A percentile compares a stretch with the other conserved stretches of the same genome.
These are phyloP conservation scores for Seminavis robusta DNA, from an alignment of 108 stramenopile species.

Conservation along the genomic window DNA sequence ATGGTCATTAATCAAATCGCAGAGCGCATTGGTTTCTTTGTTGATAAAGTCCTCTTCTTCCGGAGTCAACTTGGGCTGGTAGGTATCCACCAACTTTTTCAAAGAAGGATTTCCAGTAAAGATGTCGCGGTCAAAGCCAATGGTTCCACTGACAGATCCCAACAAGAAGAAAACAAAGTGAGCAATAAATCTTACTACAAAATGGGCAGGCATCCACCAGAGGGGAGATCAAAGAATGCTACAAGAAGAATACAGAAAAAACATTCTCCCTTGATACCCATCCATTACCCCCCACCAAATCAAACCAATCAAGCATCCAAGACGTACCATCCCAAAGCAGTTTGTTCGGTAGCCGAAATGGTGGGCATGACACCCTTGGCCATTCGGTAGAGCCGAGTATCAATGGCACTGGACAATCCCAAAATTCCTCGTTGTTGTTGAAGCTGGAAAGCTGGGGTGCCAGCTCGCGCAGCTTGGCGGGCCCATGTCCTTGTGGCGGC, in stretches of 20 bases:
- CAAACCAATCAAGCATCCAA: no score
- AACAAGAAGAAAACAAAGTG: no score
- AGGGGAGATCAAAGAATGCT: no score
- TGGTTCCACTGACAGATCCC: no score
- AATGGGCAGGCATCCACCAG: no score
- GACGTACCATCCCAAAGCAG: slow-evolving; percentile 95
- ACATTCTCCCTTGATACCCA: no score
- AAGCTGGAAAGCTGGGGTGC: no score
- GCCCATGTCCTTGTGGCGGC: no score
- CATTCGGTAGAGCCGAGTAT: slow-evolving; percentile 81
- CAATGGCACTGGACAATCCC: slow-evolving; percentile 71
- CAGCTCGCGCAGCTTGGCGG: no score
- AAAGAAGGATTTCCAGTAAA: slow-evolving; percentile 91
- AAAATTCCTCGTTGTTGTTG: slow-evolving; percentile 61
- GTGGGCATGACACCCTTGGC: slow-evolving; percentile 89
- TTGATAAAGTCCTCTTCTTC: slow-evolving; percentile 85
- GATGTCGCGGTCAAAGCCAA: slow-evolving; percentile 97
- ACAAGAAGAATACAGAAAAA: no score
- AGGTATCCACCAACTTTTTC: slow-evolving; percentile 86
- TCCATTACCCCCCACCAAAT: no score
- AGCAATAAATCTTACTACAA: no score
- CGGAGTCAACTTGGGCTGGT: slow-evolving; percentile 64
- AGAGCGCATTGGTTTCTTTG: slow-evolving; percentile 88
- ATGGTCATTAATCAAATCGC: slow-evolving; percentile 90
- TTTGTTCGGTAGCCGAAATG: slow-evolving; percentile 93